phyloP scores from a whole-genome alignment of 75 land plant genomes.

The Cupressus sempervirens region DNA sequence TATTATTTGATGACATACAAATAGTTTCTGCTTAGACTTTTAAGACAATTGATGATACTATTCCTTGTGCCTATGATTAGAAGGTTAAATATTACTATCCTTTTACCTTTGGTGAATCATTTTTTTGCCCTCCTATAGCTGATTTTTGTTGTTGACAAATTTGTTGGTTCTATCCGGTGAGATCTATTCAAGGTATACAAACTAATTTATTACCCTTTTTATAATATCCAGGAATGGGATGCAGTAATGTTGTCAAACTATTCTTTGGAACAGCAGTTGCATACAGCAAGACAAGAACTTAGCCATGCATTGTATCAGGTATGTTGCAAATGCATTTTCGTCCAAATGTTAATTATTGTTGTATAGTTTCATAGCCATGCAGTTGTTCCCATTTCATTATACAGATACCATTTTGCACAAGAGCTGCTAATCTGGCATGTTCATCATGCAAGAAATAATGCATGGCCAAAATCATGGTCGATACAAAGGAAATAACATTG shows the following conservation, averaged over 20 bases:
- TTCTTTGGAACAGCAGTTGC: conserved; percentile 91
- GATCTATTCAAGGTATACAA: neutral
- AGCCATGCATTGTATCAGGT: conserved; percentile 99
- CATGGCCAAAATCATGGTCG: neutral
- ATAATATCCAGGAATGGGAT: conserved; percentile 86
- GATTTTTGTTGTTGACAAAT: neutral
- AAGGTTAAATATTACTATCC: neutral
- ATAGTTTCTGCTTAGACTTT: neutral
- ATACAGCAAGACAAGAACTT: conserved; percentile 95
- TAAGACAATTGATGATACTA: neutral
- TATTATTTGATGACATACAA: neutral
- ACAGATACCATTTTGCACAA: neutral
- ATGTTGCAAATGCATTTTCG: neutral
- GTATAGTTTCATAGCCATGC: neutral
- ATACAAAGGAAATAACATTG: neutral
- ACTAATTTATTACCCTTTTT: neutral
- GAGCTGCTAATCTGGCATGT: neutral
- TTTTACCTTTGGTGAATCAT: neutral
- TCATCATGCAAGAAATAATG: neutral
- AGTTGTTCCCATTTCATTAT: neutral
- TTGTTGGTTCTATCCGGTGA: neutral
- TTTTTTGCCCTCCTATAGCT: neutral
- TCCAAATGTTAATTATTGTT: neutral
- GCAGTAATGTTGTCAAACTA: conserved; percentile 92
- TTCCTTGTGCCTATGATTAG: neutral